Evolutionary conservation across 495 filamentous ascomycete genomes (phyloP), one percentile per base, ranked within the genome.

Genomic region (Aspergillus sparsus): DNA sequence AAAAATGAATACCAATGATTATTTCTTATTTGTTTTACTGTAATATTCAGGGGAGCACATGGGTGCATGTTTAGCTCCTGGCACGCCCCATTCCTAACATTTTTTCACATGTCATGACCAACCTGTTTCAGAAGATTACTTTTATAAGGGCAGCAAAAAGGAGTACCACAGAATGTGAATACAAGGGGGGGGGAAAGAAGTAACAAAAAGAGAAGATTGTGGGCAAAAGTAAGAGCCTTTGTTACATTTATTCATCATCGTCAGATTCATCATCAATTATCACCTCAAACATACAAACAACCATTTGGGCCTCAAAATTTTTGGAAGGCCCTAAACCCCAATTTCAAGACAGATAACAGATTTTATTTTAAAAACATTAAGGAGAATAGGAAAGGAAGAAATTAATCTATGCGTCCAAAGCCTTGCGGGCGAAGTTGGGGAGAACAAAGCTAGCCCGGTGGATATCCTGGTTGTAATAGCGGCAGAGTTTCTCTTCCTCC

Each of bases 401-500:
- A 63, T 46, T 52, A 61, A 65, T 68, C 57, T 70, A 76, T 34
- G 62, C 58, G 49, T 66, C 60, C 54, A 97, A 77, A 56, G 89
- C 92, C 80, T 88, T 82, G 67, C 89, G 83, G 12, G 95, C 93
- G 71, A 97, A 98, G 66, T 84, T 97, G 18, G 94, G 94, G 71
- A 99, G 80, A 54, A 97, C 78, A 75, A 97, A 99, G 75, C 86
- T 87, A 42, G 95, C 93, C 78, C 90, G 86, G 80, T 99, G 95
- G 74, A 98, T 93, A 68, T 91, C 88, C 67, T 88, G 82, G 78
- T 93, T 98, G 82, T 98, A 98, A 84, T 99, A 99, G 71, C 85
- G 81, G 87, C 89, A 96, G 52, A 91, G 79, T 77, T 89, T 88
- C 68, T 88, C 86, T 84, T 99, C 95, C 77, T 97, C 92, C 77